Conservation (phyloP, 352 stramenopile species). For the Phytopythium sindhum region DNA sequence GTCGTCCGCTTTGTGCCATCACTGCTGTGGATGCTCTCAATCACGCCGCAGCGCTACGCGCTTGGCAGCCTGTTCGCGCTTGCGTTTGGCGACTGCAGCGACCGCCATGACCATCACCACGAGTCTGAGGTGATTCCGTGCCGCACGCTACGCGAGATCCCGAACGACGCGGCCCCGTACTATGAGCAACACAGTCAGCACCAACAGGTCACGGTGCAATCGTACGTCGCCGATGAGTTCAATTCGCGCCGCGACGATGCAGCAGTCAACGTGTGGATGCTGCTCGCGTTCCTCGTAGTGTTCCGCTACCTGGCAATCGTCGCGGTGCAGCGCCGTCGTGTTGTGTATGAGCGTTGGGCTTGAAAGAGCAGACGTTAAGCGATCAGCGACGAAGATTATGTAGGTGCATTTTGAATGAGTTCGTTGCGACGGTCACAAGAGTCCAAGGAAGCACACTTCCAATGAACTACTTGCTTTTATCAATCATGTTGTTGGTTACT, state of each 20-base stretch:
- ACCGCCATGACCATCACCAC: neutral
- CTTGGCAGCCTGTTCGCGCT: conserved; percentile 21
- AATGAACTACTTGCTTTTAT: neutral
- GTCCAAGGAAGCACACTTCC: neutral
- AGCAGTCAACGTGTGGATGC: conserved; percentile 11
- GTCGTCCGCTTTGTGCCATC: conserved; percentile 7
- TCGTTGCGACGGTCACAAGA: neutral
- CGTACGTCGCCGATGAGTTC: conserved; percentile 22
- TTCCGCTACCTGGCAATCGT: conserved; percentile 17
- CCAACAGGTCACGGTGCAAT: conserved; percentile 18
- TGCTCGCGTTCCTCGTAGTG: conserved; percentile 16
- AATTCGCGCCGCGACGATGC: conserved; percentile 11
- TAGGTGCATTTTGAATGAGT: neutral
- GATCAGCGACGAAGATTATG: neutral
- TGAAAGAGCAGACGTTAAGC: neutral
- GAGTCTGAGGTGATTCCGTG: conserved; percentile 13
- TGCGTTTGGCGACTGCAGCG: conserved; percentile 17
- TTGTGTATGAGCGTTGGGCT: conserved; percentile 5
- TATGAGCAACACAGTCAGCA: neutral
- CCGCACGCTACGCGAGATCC: conserved; percentile 16
- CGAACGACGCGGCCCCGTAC: conserved; percentile 8
- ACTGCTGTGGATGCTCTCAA: conserved; percentile 4
- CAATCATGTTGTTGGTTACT: neutral
- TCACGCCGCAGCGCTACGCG: conserved; percentile 18
- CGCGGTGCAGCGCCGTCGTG: conserved; percentile 8